phyloP scores from a whole-genome alignment of 345 rosid genomes.

The Eucalyptus guilfoylei region DNA sequence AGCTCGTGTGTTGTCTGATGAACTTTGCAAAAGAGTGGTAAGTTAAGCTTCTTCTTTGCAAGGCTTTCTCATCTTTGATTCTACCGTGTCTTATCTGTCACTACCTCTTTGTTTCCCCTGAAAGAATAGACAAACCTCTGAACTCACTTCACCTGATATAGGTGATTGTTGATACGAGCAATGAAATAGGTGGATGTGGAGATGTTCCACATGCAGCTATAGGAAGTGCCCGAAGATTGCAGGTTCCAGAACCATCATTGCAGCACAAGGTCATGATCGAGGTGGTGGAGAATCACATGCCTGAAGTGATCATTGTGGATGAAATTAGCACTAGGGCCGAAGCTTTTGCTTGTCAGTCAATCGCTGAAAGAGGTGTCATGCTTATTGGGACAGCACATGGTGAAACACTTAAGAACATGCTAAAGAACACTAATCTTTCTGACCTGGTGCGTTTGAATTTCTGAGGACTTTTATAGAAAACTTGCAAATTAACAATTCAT shows the following conservation, averaged over 20 bases:
- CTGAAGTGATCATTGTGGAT: slow-evolving; percentile 57
- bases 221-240: slow-evolving; percentile 73
- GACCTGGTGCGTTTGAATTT: slow-evolving; percentile 32
- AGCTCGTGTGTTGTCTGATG: slow-evolving; percentile 53
- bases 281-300: slow-evolving; percentile 78
- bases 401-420: slow-evolving; percentile 43
- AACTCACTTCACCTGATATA: not conserved
- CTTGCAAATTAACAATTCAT: not conserved
- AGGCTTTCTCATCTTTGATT: not conserved
- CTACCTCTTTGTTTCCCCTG: not conserved
- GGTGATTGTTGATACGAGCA: slow-evolving; percentile 71
- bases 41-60: not conserved
- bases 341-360: slow-evolving; percentile 53
- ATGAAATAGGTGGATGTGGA: slow-evolving; percentile 76
- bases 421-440: slow-evolving; percentile 47
- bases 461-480: not conserved
- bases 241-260: slow-evolving; percentile 50
- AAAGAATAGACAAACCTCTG: not conserved
- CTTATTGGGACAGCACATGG: slow-evolving; percentile 67
- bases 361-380: slow-evolving; percentile 63
- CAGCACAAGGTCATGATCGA: slow-evolving; percentile 72
- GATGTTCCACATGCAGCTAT: slow-evolving; percentile 66
- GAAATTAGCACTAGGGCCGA: slow-evolving; percentile 68
- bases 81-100: not conserved
- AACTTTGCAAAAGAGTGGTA: slow-evolving; percentile 58